Base-by-base conservation (phyloP, 2,329 filamentous ascomycete species). In the Penicillium psychrosexuale region DNA sequence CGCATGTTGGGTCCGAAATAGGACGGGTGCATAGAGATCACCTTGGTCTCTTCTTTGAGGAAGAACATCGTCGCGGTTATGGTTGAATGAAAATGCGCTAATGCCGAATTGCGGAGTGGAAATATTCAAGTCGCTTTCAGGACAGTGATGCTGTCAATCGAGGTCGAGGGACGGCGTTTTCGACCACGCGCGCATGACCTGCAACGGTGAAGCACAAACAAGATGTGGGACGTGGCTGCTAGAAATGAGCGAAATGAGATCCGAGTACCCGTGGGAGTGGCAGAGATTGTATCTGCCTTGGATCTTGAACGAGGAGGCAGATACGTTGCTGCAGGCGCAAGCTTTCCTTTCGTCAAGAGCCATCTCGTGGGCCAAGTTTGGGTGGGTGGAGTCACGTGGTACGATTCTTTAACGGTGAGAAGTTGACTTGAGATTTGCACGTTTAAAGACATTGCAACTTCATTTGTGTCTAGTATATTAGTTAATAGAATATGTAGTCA, bases 1-100 rank as follows among this genome's bases (percentile, higher is more conserved):
- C 93, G 88, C 80, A 97, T 95, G 71, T 94, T 91, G 60, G 90
- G 88, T 55, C 92, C 92, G 72, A 99, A 97, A 78, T 95, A 99
- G 12, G 93, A 97, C 28, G 94, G 94, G 72, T 99, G 94, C 69
- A 99, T 84, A 65, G 91, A 92, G 68, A 97, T 92, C 70, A 90
- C 88, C 72, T 93, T 91, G 78, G 96, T 91, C 76, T 97, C 88
- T 72, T 96, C 93, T 77, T 96, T 91, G 62, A 99, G 89, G 80
- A 99, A 99, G 77, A 97, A 99, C 94, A 99, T 99, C 66, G 61
- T 77, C 75, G 61, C 58, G 51, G 58, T 19, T 48, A 27, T 57
- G 28, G 9, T 44, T 48, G 37, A 19, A 43, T 34, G n/a, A 39
- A 24, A 34, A 27, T 55, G 52, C 52, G 47, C 47, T 37, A 42